A percentile compares a stretch with the other conserved stretches of the same genome.
These are phyloP conservation scores for Thalassiosira sp. DNA, from an alignment of 352 stramenopile species.

Conservation along the genomic window DNA sequence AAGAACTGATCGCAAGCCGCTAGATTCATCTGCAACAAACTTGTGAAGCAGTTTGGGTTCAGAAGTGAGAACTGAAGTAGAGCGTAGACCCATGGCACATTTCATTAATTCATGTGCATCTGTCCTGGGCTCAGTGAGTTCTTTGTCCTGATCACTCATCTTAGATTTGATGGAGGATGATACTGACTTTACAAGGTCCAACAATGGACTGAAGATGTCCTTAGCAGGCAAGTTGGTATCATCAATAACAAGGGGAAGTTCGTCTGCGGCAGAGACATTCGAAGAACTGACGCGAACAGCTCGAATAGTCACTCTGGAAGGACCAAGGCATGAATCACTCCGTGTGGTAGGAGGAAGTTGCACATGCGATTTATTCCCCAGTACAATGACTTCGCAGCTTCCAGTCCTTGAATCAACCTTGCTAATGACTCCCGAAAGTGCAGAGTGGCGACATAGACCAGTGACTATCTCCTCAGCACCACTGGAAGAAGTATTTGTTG, in stretches of 20 bases:
- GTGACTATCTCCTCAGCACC: slow-evolving; percentile 72
- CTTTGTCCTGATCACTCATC: slow-evolving; percentile 2
- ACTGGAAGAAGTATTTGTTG: slow-evolving; percentile 60
- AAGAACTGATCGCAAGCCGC: slow-evolving; percentile 32
- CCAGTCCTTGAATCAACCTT: slow-evolving; percentile 74
- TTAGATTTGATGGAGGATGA: slow-evolving; percentile 9
- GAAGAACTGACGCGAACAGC: slow-evolving; percentile 50
- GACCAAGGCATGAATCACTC: neutral
- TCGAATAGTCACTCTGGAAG: slow-evolving; percentile 43
- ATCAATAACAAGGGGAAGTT: slow-evolving; percentile 51
- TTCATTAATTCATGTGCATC: slow-evolving; percentile 33
- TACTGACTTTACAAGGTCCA: slow-evolving; percentile 28
- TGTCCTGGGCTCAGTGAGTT: slow-evolving; percentile 12
- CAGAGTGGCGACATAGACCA: slow-evolving; percentile 65
- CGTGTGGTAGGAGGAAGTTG: slow-evolving; percentile 11
- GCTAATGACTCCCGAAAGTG: slow-evolving; percentile 73
- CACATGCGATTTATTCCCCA: slow-evolving; percentile 35
- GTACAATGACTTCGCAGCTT: slow-evolving; percentile 78
- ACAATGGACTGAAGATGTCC: slow-evolving; percentile 39
- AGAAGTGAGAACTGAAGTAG: slow-evolving; percentile 46
- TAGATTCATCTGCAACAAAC: slow-evolving; percentile 25
- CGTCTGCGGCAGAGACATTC: slow-evolving; percentile 46
- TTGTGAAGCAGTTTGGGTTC: slow-evolving; percentile 32
- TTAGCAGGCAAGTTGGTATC: slow-evolving; percentile 16
- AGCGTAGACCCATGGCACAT: slow-evolving; percentile 51